Base-by-base conservation (phyloP, 768 basidiomycete genomes). In the Suillus tomentosus region DNA sequence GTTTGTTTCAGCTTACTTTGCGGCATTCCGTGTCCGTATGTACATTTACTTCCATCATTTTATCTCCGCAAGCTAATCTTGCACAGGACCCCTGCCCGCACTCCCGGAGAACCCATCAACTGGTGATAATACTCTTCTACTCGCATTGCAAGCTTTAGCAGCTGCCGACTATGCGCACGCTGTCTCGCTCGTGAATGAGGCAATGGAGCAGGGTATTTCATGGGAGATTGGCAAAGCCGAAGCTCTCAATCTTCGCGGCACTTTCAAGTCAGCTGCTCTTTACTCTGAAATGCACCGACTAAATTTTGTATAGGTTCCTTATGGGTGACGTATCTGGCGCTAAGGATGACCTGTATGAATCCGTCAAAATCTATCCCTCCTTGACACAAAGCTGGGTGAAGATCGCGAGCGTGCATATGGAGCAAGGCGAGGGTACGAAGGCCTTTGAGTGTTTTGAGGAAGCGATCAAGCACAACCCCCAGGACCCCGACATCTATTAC, bases 361-460 rank as follows among this genome's bases (percentile, higher is more conserved):
- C 90, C 53, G 80, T 96, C 62, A 78, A 83, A 60, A 78, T 96
- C 37, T 75, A 81, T 64, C 92, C 85, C 15, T 79, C 78, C 50
- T 87, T 88, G 69, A 94, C 94, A 0, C 96, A 98, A 77, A 91
- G 87, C 68, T 85, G 94, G 75, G 95, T 99, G 69, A 99, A 99
- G 84, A 88, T 99, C 66, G 97, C 96, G 15, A 94, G 91, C 70
- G 95, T 99, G 45, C 84, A 96, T 76, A 99, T 99, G 96, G 97
- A 99, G 74, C 89, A 96, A 70, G 89, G 90, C 47, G 86, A 95
- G 66, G 84, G 92, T 14, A 78, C 81, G 22, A 87, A 86, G 67
- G 92, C 96, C 1, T 95, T 99, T 77, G 87, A 90, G 64, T 92
- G 91, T 74, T 99, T 98, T 73, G 95, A 96, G 51, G 82, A 90